Conservation (phyloP, 768 basidiomycete genomes). For the Leccinum aurantiacum region DNA sequence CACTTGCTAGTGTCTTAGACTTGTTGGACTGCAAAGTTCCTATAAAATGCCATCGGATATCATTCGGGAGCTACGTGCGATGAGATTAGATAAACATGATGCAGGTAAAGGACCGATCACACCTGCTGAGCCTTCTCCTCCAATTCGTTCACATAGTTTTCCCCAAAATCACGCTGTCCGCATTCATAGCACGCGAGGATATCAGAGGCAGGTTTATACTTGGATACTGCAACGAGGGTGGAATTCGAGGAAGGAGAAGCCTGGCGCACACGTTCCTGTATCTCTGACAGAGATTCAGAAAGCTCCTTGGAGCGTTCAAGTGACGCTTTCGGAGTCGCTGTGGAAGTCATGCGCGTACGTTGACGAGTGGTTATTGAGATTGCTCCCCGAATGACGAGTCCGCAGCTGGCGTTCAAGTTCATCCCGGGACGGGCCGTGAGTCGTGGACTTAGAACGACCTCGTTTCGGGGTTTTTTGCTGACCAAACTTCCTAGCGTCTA, state of each 20-base stretch:
- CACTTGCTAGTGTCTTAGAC: conserved; percentile 83
- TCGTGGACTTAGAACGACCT: neutral
- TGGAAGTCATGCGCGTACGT: conserved; percentile 24
- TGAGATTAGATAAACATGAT: conserved; percentile 10
- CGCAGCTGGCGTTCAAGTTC: neutral
- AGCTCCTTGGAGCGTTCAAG: conserved; percentile 54
- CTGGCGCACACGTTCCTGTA: conserved; percentile 47
- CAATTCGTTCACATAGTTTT: conserved; percentile 95
- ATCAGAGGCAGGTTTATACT: conserved; percentile 88
- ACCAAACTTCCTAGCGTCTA: neutral
- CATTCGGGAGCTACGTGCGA: conserved; percentile 65
- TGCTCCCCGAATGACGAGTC: conserved; percentile 1
- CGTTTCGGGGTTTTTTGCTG: neutral
- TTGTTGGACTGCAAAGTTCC: conserved; percentile 94
- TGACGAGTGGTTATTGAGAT: conserved; percentile 8
- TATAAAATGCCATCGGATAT: conserved; percentile 97
- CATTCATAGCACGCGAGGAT: conserved; percentile 78
- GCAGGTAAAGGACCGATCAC: conserved; percentile 22
- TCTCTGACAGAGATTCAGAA: conserved; percentile 49
- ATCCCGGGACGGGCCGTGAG: too few species aligned
- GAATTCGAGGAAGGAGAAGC: conserved; percentile 30
- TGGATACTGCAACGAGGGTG: conserved; percentile 88
- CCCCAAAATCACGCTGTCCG: conserved; percentile 91
- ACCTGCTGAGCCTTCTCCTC: conserved; percentile 81
- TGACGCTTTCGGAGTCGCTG: conserved; percentile 20